These are phyloP conservation scores for Astraeus odoratus DNA, from an alignment of 768 basidiomycete genomes.

Conservation along the genomic window DNA sequence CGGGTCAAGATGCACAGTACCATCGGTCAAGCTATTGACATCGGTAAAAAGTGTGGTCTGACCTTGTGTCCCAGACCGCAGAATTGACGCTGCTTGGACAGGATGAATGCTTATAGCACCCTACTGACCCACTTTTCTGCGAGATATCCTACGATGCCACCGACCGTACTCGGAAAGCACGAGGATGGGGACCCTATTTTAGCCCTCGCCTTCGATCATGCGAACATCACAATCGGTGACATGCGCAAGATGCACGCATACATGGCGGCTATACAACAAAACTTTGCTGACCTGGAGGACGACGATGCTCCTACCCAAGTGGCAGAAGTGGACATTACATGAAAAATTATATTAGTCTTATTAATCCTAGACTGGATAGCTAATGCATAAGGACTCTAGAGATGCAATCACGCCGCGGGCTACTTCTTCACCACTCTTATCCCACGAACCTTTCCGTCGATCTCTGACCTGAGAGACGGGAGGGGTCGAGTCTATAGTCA, in stretches of 20 bases:
- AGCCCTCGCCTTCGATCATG: constrained; percentile 78
- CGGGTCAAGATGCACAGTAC: constrained; percentile 80
- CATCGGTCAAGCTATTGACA: constrained; percentile 76
- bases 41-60: constrained; percentile 56
- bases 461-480: constrained; percentile 1
- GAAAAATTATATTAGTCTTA: not conserved
- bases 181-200: constrained; percentile 38
- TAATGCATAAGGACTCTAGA: constrained; percentile 31
- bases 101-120: constrained; percentile 79
- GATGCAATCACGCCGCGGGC: constrained; percentile 47
- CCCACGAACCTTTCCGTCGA: constrained; percentile 12
- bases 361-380: not conserved
- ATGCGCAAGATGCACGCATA: constrained; percentile 87
- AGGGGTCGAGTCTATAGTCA: constrained; percentile 14
- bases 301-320: constrained; percentile 25
- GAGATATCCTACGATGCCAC: constrained; percentile 83
- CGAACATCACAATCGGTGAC: constrained; percentile 61
- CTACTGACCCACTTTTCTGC: constrained; percentile 96
- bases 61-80: constrained; percentile 2
- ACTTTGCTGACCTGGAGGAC: constrained; percentile 51
- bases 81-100: constrained; percentile 20
- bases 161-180: constrained; percentile 24
- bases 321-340: constrained; percentile 17
- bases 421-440: constrained; percentile 34
- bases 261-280: constrained; percentile 60